Percentiles rank a stretch among this genome's conserved stretches.
Conservation (phyloP, 352 stramenopile genomes). For the Pythium plurisporium region DNA sequence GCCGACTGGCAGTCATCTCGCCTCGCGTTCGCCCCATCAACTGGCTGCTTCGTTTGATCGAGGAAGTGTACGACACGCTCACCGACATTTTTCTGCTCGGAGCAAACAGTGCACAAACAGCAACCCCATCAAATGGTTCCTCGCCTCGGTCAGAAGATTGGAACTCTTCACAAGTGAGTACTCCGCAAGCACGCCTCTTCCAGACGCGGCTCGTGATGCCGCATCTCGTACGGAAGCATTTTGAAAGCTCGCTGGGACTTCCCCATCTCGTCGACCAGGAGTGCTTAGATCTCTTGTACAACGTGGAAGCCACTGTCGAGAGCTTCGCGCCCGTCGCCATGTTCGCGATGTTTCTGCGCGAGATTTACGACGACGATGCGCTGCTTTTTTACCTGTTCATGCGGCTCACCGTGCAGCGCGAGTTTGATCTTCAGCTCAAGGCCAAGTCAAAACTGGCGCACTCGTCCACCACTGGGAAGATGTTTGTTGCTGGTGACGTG, state of each 20-base stretch:
- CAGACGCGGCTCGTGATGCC: slow-evolving; percentile 41
- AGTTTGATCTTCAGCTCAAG: slow-evolving; percentile 51
- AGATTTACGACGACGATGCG: slow-evolving; percentile 62
- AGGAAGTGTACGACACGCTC: slow-evolving; percentile 62
- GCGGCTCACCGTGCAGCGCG: slow-evolving; percentile 35
- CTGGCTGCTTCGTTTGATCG: slow-evolving; percentile 61
- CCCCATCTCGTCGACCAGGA: slow-evolving; percentile 63
- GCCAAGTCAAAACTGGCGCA: slow-evolving; percentile 57
- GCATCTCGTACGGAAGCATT: slow-evolving; percentile 44
- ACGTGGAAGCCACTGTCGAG: slow-evolving; percentile 44
- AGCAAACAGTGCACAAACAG: not conserved
- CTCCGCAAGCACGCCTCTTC: slow-evolving; percentile 1
- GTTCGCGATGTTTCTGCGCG: slow-evolving; percentile 63
- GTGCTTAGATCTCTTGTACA: slow-evolving; percentile 65
- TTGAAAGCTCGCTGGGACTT: slow-evolving; percentile 50
- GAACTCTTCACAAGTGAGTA: not conserved
- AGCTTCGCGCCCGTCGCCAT: slow-evolving; percentile 40
- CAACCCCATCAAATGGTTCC: not conserved
- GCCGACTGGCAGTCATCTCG: slow-evolving; percentile 1
- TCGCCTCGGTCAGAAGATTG: slow-evolving; percentile 1
- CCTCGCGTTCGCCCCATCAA: slow-evolving; percentile 44
- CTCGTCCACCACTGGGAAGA: slow-evolving; percentile 37
- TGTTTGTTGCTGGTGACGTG: slow-evolving; percentile 30
- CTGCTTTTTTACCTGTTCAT: slow-evolving; percentile 63
- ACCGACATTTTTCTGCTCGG: slow-evolving; percentile 20